Evolutionary conservation across 176 grass and related monocot genomes (phyloP).

Genomic region (Tillandsia leiboldiana): DNA sequence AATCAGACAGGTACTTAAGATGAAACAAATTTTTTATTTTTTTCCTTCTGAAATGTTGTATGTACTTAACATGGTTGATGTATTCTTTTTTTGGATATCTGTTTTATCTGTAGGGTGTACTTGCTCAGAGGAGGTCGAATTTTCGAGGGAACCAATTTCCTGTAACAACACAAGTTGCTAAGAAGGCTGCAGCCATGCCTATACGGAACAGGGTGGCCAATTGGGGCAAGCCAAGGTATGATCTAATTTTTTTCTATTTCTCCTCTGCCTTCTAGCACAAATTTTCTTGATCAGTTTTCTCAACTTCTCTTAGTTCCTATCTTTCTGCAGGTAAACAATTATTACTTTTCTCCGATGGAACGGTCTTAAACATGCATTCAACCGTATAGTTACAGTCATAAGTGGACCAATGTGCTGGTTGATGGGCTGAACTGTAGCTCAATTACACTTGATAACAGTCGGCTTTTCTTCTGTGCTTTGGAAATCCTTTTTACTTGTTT

Average conservation of each 20-base stretch:
- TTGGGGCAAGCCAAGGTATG: conserved; percentile 77
- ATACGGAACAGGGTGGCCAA: conserved; percentile 33
- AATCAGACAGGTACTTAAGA: conserved; percentile 54
- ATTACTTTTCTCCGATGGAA: conserved; percentile 38
- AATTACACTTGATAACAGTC: background rate
- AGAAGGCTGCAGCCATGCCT: conserved; percentile 56
- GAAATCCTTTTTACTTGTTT: background rate
- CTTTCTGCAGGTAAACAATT: conserved; percentile 59
- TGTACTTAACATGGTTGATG: background rate
- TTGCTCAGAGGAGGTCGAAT: conserved; percentile 83
- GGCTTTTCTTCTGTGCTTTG: background rate
- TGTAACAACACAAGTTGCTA: conserved; percentile 59
- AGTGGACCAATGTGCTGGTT: background rate
- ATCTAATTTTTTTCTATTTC: background rate
- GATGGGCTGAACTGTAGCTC: conserved; percentile 6
- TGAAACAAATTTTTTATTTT: background rate
- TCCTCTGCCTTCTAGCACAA: background rate
- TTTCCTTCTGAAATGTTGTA: conserved; percentile 11
- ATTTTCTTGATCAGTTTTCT: conserved; percentile 5
- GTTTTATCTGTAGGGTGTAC: conserved; percentile 46
- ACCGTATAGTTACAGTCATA: background rate
- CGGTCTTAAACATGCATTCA: conserved; percentile 35
- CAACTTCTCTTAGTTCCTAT: conserved; percentile 15
- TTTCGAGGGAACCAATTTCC: conserved; percentile 67
- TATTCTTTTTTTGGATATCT: background rate